Percentiles rank a stretch among this genome's conserved stretches.
Evolutionary conservation across 2,329 filamentous ascomycete species (phyloP).

Genomic region (Penicillium nordicum): DNA sequence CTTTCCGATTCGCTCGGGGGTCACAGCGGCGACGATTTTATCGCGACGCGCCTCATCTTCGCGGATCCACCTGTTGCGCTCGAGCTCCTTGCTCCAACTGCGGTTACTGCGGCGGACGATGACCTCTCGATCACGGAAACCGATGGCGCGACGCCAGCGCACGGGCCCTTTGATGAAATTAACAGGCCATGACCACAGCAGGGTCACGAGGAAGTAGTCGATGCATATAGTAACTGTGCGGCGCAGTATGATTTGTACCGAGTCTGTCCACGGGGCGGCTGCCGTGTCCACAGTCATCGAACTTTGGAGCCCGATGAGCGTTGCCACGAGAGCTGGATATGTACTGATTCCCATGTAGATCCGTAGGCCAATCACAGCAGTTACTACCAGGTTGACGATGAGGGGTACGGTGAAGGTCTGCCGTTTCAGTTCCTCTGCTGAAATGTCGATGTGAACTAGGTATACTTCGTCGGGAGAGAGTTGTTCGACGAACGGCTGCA

Average conservation of each 20-base stretch:
- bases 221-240: slow-evolving; percentile 66
- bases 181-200: slow-evolving; percentile 70
- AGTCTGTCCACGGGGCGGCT: slow-evolving; percentile 54
- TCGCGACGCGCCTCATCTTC: slow-evolving; percentile 55
- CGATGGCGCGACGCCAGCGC: slow-evolving; percentile 68
- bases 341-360: slow-evolving; percentile 65
- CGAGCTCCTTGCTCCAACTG: slow-evolving; percentile 63
- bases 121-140: slow-evolving; percentile 76
- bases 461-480: slow-evolving; percentile 72
- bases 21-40: slow-evolving; percentile 65
- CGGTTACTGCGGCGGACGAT: slow-evolving; percentile 71
- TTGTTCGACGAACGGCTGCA: slow-evolving; percentile 63
- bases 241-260: slow-evolving; percentile 55
- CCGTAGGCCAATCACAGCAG: slow-evolving; percentile 63
- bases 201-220: slow-evolving; percentile 67
- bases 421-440: slow-evolving; percentile 68
- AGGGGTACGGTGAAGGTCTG: slow-evolving; percentile 80
- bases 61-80: slow-evolving; percentile 45
- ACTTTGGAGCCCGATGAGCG: slow-evolving; percentile 64
- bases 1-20: slow-evolving; percentile 66
- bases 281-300: slow-evolving; percentile 62
- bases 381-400: slow-evolving; percentile 68
- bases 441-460: slow-evolving; percentile 76
- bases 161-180: slow-evolving; percentile 68
- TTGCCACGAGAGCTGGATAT: slow-evolving; percentile 66